Conservation (phyloP, 257 asterid genomes). For the Solanum tarijense region DNA sequence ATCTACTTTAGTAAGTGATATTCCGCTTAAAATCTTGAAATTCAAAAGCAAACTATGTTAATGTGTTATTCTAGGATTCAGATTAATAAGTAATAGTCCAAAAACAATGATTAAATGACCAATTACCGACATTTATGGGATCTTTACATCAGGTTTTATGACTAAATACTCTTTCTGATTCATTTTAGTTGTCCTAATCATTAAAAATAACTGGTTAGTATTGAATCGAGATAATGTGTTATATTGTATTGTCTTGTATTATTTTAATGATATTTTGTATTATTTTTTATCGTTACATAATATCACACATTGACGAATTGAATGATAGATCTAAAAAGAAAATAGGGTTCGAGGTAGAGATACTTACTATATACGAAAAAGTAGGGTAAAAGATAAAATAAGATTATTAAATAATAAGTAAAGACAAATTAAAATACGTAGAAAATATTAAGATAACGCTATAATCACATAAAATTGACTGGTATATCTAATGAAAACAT, state of each 20-base stretch:
- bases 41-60: background rate
- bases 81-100: background rate
- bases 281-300: too few relatives aligned
- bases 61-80: background rate
- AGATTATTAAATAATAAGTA: background rate
- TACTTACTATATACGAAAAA: too few relatives aligned
- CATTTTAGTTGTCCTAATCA: background rate
- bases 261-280: too few relatives aligned
- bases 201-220: background rate
- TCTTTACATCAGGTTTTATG: background rate
- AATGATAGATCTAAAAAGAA: background rate
- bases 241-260: background rate
- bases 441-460: too few relatives aligned
- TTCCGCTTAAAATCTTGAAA: background rate
- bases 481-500: too few relatives aligned
- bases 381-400: too few relatives aligned
- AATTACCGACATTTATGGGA: too few relatives aligned
- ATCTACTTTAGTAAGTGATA: background rate
- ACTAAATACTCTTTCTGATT: background rate
- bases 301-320: too few relatives aligned
- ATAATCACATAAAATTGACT: background rate
- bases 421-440: too few relatives aligned
- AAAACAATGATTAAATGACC: too few relatives aligned
- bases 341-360: too few relatives aligned
- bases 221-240: too few relatives aligned